These are phyloP conservation scores for Eimeria acervulina DNA, from an alignment of 169 alveolate species.

Conservation along the genomic window DNA sequence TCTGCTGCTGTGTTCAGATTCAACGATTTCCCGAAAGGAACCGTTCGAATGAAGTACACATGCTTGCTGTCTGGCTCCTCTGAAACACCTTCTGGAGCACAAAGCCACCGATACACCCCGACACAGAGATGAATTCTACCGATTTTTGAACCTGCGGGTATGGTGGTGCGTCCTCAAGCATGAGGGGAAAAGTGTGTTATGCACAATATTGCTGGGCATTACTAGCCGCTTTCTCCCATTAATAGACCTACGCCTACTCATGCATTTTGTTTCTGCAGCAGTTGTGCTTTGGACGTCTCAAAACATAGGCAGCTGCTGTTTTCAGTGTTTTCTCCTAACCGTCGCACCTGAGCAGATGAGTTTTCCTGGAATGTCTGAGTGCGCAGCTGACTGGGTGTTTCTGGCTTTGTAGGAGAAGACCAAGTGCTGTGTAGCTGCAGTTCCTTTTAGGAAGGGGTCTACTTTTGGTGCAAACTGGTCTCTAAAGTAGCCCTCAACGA, in stretches of 20 bases:
- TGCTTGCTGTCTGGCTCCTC: background rate
- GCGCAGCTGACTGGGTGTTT: background rate
- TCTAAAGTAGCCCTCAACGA: conserved; percentile 42
- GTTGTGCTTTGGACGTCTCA: background rate
- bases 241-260: background rate
- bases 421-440: conserved; percentile 35
- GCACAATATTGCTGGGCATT: background rate
- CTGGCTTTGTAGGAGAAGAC: conserved; percentile 30
- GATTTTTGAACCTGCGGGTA: background rate
- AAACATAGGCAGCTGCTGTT: background rate
- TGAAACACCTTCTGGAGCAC: conserved; percentile 60
- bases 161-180: background rate
- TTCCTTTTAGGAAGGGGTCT: conserved; percentile 66
- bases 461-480: conserved; percentile 45
- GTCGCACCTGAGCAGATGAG: conserved; percentile 68
- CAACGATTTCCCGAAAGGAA: conserved; percentile 87
- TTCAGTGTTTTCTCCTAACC: background rate
- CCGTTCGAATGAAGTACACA: conserved; percentile 85
- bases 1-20: conserved; percentile 87
- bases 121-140: background rate
- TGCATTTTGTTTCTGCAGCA: background rate
- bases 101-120: background rate
- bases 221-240: background rate
- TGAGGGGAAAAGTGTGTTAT: background rate
- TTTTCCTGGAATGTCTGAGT: conserved; percentile 39